Evolutionary conservation across 2,329 filamentous ascomycete species (phyloP), one percentile per base, ranked within the genome.

Genomic region (Colletotrichum higginsianum): DNA sequence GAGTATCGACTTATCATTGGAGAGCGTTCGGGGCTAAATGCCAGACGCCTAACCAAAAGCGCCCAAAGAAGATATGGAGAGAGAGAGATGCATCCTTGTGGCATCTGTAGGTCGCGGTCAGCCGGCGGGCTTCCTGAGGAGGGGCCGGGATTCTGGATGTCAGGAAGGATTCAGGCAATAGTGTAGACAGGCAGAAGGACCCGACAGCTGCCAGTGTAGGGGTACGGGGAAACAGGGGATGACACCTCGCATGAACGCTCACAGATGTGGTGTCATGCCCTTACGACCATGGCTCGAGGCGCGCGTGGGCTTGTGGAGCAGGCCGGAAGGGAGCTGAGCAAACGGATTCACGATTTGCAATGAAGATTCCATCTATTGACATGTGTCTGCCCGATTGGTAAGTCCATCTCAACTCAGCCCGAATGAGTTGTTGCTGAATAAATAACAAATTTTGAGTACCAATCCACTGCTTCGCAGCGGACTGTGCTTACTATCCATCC

Each of bases 321-420:
- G 23, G 26, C 30, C 26, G n/a, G n/a, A 12, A 4, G 52, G 26
- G 44, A 21, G 40, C 38, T 46, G 13, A 63, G 30, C 18, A 15
- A 16, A 44, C 35, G 23, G 46, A 21, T 21, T 13, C 23, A 40
- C 21, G 53, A 58, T 49, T 53, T 60, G 58, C 53, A 60, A 56
- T 60, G 40, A 72, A 64, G 40, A 64, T 71, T 50, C 40, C 66
- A 55, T 69, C 58, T 69, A 69, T 69, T 64, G 58, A 64, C 47
- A 64, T 61, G 30, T 69, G 60, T 64, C 46, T 68, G 38, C 30
- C 65, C 46, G 52, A 44, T 69, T 68, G 64, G 57, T 47, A 49
- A 60, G 60, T 42, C 26, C 65, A 57, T 55, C n/a, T 46, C 52
- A 26, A 40, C n/a, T 62, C 35, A 30, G 60, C 35, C 35, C 2